Conservation (phyloP, 768 basidiomycete species). For the Suillus placidus region DNA sequence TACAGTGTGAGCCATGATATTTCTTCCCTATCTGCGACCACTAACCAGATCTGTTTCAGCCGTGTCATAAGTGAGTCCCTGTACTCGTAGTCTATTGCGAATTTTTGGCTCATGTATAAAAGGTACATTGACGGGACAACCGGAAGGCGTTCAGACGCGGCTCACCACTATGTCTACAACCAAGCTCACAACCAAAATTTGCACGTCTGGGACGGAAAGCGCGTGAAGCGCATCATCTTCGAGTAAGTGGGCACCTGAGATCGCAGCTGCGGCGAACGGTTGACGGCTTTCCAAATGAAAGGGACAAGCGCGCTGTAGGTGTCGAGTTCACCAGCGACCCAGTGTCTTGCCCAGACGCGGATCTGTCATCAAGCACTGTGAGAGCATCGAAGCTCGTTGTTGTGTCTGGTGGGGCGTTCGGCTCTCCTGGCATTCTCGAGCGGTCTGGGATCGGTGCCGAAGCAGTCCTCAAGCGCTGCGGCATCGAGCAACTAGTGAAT, state of each 20-base stretch:
- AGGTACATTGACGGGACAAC: slow-evolving; percentile 58
- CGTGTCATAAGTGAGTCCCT: slow-evolving; percentile 50
- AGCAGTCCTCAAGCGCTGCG: slow-evolving; percentile 47
- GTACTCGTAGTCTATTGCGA: slow-evolving; percentile 16
- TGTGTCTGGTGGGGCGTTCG: slow-evolving; percentile 55
- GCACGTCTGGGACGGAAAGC: slow-evolving; percentile 44
- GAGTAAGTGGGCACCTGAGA: slow-evolving; percentile 37
- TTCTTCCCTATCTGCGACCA: not conserved
- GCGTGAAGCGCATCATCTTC: slow-evolving; percentile 51
- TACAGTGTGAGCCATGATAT: slow-evolving; percentile 47
- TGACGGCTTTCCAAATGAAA: slow-evolving; percentile 3
- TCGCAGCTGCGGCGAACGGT: slow-evolving; percentile 50
- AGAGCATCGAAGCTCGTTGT: slow-evolving; percentile 49
- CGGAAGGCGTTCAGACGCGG: slow-evolving; percentile 58
- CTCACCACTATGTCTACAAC: slow-evolving; percentile 56
- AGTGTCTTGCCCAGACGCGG: slow-evolving; percentile 23
- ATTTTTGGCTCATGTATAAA: not conserved
- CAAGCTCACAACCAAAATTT: slow-evolving; percentile 47
- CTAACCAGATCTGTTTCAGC: slow-evolving; percentile 34
- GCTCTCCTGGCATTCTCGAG: slow-evolving; percentile 58
- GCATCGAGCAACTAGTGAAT: slow-evolving; percentile 55
- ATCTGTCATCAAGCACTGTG: slow-evolving; percentile 29
- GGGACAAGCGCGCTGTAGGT: slow-evolving; percentile 42
- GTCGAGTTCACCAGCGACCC: slow-evolving; percentile 51
- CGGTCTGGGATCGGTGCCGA: slow-evolving; percentile 69